These are phyloP conservation scores for Cajanus cajan DNA, from an alignment of 306 rosid genomes.

Conservation along the genomic window DNA sequence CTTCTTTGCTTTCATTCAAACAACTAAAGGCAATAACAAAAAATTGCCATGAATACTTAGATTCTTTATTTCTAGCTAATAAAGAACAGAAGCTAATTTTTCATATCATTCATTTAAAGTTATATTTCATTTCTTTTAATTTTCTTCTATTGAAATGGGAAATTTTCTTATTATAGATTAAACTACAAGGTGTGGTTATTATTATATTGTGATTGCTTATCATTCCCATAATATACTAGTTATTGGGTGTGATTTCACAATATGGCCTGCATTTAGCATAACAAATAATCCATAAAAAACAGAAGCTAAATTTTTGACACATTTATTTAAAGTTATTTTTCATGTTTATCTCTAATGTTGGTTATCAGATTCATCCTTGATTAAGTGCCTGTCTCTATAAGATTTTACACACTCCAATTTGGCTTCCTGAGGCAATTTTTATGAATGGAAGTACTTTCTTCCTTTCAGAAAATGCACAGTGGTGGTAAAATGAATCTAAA, in stretches of 20 bases:
- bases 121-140: background rate
- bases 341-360: background rate
- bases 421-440: no score
- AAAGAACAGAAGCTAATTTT: background rate
- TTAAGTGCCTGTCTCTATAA: no score
- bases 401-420: no score
- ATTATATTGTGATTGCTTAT: background rate
- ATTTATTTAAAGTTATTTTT: background rate
- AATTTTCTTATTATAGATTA: background rate
- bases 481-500: no score
- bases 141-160: constrained; percentile 8
- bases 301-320: background rate
- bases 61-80: background rate
- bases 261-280: background rate
- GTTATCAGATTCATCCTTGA: no score
- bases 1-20: background rate
- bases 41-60: background rate
- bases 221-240: background rate
- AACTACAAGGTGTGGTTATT: background rate
- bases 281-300: background rate
- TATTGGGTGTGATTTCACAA: background rate
- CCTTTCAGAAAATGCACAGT: no score
- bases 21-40: background rate
- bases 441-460: no score
- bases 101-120: background rate